Evolutionary conservation across 306 rosid genomes (phyloP).

Genomic region (Cicer pinnatifidum): DNA sequence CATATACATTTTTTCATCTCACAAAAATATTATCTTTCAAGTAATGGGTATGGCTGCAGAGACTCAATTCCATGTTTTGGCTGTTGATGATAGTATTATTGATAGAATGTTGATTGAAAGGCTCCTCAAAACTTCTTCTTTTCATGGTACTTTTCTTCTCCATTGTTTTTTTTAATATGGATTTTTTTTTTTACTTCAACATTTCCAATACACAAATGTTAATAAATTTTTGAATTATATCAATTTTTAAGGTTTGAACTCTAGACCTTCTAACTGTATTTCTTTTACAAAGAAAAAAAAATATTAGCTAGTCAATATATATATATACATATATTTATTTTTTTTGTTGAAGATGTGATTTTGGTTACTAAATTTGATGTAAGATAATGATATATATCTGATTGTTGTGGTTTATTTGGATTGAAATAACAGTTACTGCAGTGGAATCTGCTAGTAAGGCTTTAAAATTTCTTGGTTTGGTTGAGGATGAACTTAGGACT

Average conservation of each 20-base stretch:
- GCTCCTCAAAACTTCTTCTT: slow-evolving; percentile 84
- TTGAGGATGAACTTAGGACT: slow-evolving; percentile 54
- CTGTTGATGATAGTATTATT: slow-evolving; percentile 80
- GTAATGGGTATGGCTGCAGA: slow-evolving; percentile 64
- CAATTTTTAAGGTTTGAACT: too few relatives aligned
- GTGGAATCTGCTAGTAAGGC: slow-evolving; percentile 91
- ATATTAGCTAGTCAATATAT: background rate
- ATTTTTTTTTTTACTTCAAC: background rate
- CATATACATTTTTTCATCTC: background rate
- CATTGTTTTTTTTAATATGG: background rate
- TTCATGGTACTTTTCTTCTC: slow-evolving; percentile 61
- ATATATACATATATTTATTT: background rate
- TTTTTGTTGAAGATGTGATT: slow-evolving; percentile 6
- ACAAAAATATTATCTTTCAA: background rate
- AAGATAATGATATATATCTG: slow-evolving; percentile 11
- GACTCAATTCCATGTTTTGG: slow-evolving; percentile 78
- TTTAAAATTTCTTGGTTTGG: slow-evolving; percentile 72
- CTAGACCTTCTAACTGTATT: too few relatives aligned
- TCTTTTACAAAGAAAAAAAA: too few relatives aligned
- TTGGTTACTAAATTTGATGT: background rate
- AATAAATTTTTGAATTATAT: too few relatives aligned
- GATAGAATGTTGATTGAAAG: slow-evolving; percentile 86
- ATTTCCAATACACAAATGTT: too few relatives aligned
- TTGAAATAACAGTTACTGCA: slow-evolving; percentile 63
- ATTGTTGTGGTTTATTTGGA: slow-evolving; percentile 37